Evolutionary conservation across 768 basidiomycete genomes (phyloP).

Genomic region (Podaxis mareebaensis): DNA sequence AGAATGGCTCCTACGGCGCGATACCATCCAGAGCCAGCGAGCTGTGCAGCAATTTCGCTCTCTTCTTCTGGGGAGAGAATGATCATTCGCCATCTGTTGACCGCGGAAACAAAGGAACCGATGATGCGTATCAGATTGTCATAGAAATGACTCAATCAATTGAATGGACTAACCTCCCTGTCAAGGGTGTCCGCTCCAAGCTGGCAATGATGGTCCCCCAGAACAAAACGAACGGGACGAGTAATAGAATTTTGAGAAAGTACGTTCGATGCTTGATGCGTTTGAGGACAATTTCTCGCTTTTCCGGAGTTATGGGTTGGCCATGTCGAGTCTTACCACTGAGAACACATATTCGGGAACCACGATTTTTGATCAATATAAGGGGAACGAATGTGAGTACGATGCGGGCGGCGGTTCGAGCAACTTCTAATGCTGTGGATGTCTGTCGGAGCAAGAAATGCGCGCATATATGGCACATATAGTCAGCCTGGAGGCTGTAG

Average conservation of each 20-base stretch:
- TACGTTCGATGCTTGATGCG: slow-evolving; percentile 49
- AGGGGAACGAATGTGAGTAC: slow-evolving; percentile 76
- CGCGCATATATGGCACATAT: not conserved
- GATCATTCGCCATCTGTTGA: slow-evolving; percentile 79
- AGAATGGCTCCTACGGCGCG: slow-evolving; percentile 80
- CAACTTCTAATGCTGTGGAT: slow-evolving; percentile 71
- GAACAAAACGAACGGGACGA: slow-evolving; percentile 62
- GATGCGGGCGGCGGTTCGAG: slow-evolving; percentile 68
- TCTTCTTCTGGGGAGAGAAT: slow-evolving; percentile 92
- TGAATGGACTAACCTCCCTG: slow-evolving; percentile 65
- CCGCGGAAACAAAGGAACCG: not conserved
- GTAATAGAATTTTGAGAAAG: slow-evolving; percentile 54
- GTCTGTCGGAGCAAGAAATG: slow-evolving; percentile 44
- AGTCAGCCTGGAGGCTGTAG: not conserved
- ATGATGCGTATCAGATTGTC: slow-evolving; percentile 1
- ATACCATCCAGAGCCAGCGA: slow-evolving; percentile 88
- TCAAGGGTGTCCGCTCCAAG: slow-evolving; percentile 76
- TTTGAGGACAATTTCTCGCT: slow-evolving; percentile 46
- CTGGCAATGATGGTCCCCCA: slow-evolving; percentile 73
- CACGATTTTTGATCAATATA: slow-evolving; percentile 58
- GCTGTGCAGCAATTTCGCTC: slow-evolving; percentile 79
- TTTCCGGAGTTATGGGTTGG: slow-evolving; percentile 53
- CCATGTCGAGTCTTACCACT: slow-evolving; percentile 49
- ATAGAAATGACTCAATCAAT: slow-evolving; percentile 10
- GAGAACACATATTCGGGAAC: slow-evolving; percentile 50